Evolutionary conservation across 1,284 basidiomycete species (phyloP).

Genomic region (Melampsora larici-populina): DNA sequence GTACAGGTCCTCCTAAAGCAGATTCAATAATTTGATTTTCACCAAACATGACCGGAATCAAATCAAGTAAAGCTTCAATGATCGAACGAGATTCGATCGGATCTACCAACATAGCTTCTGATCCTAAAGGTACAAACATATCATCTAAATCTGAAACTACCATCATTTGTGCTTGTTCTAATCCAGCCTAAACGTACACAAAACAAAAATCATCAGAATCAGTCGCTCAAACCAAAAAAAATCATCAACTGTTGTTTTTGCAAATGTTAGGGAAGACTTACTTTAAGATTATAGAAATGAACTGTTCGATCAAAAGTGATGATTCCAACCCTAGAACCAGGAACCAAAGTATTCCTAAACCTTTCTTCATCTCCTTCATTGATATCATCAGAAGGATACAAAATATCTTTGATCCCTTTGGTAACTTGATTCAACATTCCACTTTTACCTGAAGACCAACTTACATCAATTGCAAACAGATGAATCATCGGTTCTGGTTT

Average conservation of each 20-base stretch:
- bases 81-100: constrained; percentile 65
- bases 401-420: constrained; percentile 62
- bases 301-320: constrained; percentile 78
- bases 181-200: constrained; percentile 63
- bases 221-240: not conserved
- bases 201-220: not conserved
- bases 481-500: constrained; percentile 69
- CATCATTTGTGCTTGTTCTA: constrained; percentile 68
- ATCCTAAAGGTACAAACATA: constrained; percentile 75
- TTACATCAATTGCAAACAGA: constrained; percentile 87
- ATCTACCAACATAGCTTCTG: constrained; percentile 72
- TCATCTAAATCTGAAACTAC: constrained; percentile 86
- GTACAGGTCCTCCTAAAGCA: constrained; percentile 75
- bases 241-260: no score
- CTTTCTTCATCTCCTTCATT: constrained; percentile 52
- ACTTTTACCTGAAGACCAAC: constrained; percentile 66
- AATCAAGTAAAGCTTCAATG: constrained; percentile 65
- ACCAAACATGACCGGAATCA: constrained; percentile 67
- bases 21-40: constrained; percentile 60
- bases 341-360: constrained; percentile 40
- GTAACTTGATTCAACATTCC: constrained; percentile 74
- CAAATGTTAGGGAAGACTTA: constrained; percentile 57
- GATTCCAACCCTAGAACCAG: constrained; percentile 64
- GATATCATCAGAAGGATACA: constrained; percentile 53
- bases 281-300: constrained; percentile 86